Base-by-base conservation (phyloP, 768 basidiomycete species). In the Tulasnella sp. region DNA sequence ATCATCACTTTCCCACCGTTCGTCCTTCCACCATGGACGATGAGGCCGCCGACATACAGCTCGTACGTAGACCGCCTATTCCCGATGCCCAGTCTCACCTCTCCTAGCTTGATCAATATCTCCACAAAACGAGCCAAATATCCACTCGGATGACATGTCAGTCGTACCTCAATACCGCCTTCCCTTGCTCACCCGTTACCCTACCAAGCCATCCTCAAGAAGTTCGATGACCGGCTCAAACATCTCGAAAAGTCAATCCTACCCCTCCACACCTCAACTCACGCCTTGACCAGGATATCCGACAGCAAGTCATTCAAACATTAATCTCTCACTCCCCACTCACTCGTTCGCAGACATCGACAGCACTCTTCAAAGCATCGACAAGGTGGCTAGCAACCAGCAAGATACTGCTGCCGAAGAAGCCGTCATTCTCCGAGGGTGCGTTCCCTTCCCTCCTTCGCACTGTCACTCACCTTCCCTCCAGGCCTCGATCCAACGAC, bases 111-210 rank as follows among this genome's bases (percentile, higher is more conserved):
- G 86, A 91, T 70, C 88, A 90, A 69, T 89, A 90, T 66, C 72
- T 91, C 40, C 81, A 84, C 68, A 90, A 89, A 70, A 90, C 87
- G 0, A 78, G 78, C 19, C 86, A 86, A 64, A 84, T 87, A 59
- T 89, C 87, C 1, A 83, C 84, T 64, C 75, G 85, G 49, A 90
- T 91, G 87, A 88, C 79, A 59, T 79, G 86, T 90, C 71, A 55
- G 84, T 25, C 43, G 8, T n/a, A 34, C 15, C 14, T 41, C 6
- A 51, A 34, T 6, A 17, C 29, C 51, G 35, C 25, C 48, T 4
- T 2, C 34, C 6, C 6, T 19, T 11, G 21, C 14, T 58, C 9
- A 56, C 11, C 27, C 19, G 49, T 64, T 72, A 53, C 73, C 61
- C 61, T 68, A 62, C 62, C 65, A 66, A 91, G 88, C 84, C 43